Evolutionary conservation across 2,329 filamentous ascomycete species (phyloP).

Genomic region (Aspergillus puulaauensis): DNA sequence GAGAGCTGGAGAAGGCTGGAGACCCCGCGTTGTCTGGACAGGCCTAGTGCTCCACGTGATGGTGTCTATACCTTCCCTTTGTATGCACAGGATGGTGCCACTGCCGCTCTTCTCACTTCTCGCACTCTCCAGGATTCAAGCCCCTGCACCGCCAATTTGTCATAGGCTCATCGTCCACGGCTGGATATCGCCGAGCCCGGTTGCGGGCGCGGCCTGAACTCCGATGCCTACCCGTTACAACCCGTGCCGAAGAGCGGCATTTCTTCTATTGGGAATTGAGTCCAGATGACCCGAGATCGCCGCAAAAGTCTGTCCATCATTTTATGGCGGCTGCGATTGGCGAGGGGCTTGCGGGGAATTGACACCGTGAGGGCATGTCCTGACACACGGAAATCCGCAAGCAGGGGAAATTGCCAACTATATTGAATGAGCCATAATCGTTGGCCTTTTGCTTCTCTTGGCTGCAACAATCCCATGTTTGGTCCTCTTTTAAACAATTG

Average conservation of each 20-base stretch:
- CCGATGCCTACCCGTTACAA: no score
- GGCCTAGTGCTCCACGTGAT: neutral
- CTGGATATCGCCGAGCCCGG: no score
- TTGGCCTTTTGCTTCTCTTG: neutral
- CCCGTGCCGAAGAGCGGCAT: no score
- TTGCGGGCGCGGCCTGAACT: no score
- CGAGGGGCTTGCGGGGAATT: neutral
- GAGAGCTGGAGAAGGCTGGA: neutral
- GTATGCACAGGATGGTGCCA: neutral
- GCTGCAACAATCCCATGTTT: neutral
- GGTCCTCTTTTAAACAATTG: neutral
- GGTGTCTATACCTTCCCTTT: neutral
- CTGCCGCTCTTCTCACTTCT: neutral
- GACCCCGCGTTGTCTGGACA: no score
- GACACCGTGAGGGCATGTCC: neutral
- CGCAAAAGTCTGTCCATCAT: neutral
- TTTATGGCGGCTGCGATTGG: neutral
- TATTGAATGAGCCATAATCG: conserved; percentile 3
- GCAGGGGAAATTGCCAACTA: neutral
- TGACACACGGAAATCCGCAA: neutral
- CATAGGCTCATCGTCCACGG: no score
- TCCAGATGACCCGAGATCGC: neutral
- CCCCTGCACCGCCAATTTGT: no score
- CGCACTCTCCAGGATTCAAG: no score
- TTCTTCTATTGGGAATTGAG: no score